Percentiles rank a stretch among this genome's conserved stretches.
Evolutionary conservation across 2,329 filamentous ascomycete species (phyloP).

Genomic region (Sporothrix schenckii): DNA sequence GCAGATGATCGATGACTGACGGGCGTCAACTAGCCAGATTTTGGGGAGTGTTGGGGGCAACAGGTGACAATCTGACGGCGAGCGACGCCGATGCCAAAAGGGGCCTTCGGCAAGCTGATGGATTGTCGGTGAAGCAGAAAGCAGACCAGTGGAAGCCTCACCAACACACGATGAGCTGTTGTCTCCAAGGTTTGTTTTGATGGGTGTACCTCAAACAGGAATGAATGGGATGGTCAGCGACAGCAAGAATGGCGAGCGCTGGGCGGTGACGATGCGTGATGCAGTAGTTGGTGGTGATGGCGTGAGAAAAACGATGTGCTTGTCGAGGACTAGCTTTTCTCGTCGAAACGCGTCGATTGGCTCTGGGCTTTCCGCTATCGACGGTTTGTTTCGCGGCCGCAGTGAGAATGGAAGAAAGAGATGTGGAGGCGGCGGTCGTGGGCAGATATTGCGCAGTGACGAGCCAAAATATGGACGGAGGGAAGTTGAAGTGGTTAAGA

Average conservation of each 20-base stretch:
- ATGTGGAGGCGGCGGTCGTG: not conserved
- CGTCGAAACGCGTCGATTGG: not conserved
- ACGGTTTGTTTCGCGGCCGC: not conserved
- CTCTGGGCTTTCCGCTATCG: not conserved
- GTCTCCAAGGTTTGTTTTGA: not conserved
- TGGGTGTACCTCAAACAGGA: not conserved
- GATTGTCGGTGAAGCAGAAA: slow-evolving; percentile 7
- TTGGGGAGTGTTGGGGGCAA: not conserved
- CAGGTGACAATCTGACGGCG: not conserved
- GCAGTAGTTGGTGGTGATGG: not conserved
- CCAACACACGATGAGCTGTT: not conserved
- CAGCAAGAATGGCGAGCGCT: not conserved
- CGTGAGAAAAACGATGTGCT: not conserved
- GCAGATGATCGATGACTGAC: slow-evolving; percentile 19
- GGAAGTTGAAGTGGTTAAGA: not conserved
- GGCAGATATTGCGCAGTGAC: not conserved
- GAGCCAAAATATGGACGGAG: not conserved
- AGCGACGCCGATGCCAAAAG: not conserved
- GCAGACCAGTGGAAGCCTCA: not conserved
- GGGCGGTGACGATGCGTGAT: not conserved
- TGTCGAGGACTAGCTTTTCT: not conserved
- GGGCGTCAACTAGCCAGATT: not conserved
- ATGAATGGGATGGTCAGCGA: not conserved
- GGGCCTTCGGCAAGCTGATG: not conserved
- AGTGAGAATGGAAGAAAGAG: not conserved